Conservation (phyloP, 169 alveolate species). For the Eimeria falciformis region DNA sequence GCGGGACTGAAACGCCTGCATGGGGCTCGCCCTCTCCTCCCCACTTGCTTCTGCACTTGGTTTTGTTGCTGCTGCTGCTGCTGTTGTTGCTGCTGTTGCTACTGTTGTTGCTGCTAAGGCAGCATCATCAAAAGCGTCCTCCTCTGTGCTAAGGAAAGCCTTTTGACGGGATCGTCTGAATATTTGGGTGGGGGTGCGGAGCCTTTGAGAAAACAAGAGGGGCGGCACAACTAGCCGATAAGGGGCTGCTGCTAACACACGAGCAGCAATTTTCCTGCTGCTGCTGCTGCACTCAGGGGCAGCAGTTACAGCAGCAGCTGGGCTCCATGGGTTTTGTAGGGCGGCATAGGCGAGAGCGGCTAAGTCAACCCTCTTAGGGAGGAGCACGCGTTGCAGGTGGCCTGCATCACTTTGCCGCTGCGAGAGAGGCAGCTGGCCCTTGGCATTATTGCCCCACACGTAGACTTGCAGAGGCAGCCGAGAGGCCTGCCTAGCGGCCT, state of each 20-base stretch:
- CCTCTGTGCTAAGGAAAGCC: background rate
- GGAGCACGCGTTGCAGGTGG: background rate
- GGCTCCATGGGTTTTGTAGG: background rate
- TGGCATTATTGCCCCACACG: background rate
- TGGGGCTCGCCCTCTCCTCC: background rate
- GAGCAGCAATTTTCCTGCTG: conserved; percentile 14
- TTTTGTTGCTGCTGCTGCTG: no score
- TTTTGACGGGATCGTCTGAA: background rate
- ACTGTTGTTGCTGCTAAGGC: background rate
- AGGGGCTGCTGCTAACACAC: background rate
- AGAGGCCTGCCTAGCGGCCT: background rate
- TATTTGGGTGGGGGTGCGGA: background rate
- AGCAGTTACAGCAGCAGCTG: background rate
- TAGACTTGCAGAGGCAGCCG: background rate
- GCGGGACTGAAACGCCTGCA: background rate
- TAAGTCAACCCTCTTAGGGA: background rate
- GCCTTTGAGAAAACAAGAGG: background rate
- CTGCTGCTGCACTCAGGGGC: background rate
- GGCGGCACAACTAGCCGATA: background rate
- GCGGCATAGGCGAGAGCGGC: background rate
- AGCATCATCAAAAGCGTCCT: background rate
- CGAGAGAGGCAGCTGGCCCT: background rate
- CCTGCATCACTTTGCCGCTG: background rate
- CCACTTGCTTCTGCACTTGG: background rate
- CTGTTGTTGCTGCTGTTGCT: background rate